phyloP scores from a whole-genome alignment of 768 basidiomycete species.

The Mrakia frigida region DNA sequence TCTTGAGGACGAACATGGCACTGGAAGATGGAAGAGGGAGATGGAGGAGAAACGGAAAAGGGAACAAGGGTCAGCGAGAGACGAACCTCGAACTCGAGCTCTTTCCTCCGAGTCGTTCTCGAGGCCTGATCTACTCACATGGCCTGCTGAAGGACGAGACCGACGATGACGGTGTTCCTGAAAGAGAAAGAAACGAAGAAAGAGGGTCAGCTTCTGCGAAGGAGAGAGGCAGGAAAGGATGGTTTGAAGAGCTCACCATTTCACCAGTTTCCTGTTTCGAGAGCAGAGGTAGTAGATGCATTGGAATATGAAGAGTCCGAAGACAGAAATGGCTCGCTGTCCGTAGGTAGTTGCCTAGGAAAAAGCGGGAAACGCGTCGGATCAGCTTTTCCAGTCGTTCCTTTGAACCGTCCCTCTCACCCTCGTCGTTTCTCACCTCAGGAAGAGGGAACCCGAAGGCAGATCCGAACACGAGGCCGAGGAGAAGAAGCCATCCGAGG shows the following conservation, averaged over 20 bases:
- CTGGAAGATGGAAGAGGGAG: constrained; percentile 77
- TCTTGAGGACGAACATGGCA: constrained; percentile 84
- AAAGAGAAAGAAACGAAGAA: neutral
- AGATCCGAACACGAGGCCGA: constrained; percentile 75
- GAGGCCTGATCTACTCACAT: constrained; percentile 47
- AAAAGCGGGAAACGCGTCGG: neutral
- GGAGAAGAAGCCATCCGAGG: constrained; percentile 69
- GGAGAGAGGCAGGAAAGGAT: neutral
- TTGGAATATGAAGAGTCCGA: constrained; percentile 76
- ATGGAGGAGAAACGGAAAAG: constrained; percentile 51
- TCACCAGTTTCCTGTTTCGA: constrained; percentile 57
- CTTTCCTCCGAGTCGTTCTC: too few species aligned
- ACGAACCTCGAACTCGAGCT: neutral
- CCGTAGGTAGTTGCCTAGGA: constrained; percentile 58
- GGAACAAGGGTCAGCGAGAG: neutral
- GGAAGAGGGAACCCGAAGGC: constrained; percentile 68
- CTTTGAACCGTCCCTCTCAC: neutral
- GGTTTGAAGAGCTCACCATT: constrained; percentile 48
- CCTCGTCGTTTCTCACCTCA: neutral
- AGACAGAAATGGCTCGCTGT: constrained; percentile 73
- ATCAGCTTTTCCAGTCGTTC: neutral
- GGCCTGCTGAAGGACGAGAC: constrained; percentile 77
- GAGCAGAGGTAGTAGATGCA: constrained; percentile 66
- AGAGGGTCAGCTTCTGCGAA: neutral
- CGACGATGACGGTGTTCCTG: constrained; percentile 45